Evolutionary conservation across 2,329 filamentous ascomycete genomes (phyloP), one percentile per base, ranked within the genome.

Genomic region (Elsinoe batatas): DNA sequence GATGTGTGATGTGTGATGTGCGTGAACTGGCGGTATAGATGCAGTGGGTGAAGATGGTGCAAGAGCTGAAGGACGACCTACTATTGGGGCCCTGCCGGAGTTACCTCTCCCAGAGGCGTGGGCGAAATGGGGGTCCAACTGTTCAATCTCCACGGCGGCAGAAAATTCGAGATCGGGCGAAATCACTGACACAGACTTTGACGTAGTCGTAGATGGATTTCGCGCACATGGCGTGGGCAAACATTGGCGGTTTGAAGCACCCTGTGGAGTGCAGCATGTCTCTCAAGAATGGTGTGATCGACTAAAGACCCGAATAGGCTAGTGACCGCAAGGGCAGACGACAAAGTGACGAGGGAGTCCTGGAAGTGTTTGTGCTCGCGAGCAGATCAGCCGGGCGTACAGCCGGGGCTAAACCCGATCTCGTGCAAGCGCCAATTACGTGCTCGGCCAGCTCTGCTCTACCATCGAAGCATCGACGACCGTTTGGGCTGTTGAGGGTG

Each of bases 231-330:
- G 44, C 37, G 35, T 36, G 35, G 15, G 40, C 53, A 32, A 50
- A 22, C 38, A 37, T 46, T 30, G 30, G 22, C 40, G 13, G 22
- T 32, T 17, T 32, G 42, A 20, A 26, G 42, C 17, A 18, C 20
- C 26, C 22, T 38, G 43, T 50, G 42, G 32, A 56, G 53, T 30
- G 30, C 10, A 49, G 26, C 12, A 36, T 38, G 47, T 51, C 33
- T 49, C 35, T 37, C 20, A 37, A 50, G 35, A 42, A 60, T 60
- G 56, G 56, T 56, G 57, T 60, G 56, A 60, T 60, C 47, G 58
- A 54, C 35, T 53, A 43, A 38, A 53, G 38, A 33, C 56, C 56
- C 26, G 17, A 49, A 56, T n/a, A 49, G 57, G 50, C 56, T 58
- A 58, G 56, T 15, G 20, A 44, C 20, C 38, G 37, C 47, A 51